Evolutionary conservation across 352 stramenopile species (phyloP).

Genomic region (Pythium sp.): DNA sequence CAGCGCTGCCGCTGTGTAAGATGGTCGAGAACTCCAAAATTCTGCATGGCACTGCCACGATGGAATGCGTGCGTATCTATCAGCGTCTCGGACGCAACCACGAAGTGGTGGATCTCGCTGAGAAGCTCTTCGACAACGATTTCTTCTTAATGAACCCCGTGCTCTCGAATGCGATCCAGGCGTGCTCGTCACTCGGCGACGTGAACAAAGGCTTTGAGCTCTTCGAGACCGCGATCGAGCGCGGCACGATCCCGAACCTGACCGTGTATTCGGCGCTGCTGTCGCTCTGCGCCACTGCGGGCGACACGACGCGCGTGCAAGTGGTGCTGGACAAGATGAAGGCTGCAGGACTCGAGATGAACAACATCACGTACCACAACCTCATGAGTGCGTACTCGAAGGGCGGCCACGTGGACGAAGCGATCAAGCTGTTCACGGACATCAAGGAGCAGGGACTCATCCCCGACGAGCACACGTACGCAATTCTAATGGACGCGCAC

Average conservation of each 20-base stretch:
- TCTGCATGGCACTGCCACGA: conserved; percentile 41
- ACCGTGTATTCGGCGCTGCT: conserved; percentile 64
- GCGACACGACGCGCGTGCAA: conserved; percentile 49
- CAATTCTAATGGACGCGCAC: conserved; percentile 75
- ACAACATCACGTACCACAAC: conserved; percentile 69
- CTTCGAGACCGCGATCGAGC: conserved; percentile 47
- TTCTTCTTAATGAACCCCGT: conserved; percentile 68
- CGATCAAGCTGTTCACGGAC: conserved; percentile 55
- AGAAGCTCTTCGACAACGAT: conserved; percentile 53
- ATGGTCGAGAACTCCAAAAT: conserved; percentile 35
- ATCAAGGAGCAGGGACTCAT: conserved; percentile 52
- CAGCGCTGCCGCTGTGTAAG: conserved; percentile 55
- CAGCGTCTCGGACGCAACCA: conserved; percentile 45
- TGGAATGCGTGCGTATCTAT: conserved; percentile 67
- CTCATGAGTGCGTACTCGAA: conserved; percentile 70
- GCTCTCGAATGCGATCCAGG: conserved; percentile 57
- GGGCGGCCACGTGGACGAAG: conserved; percentile 40
- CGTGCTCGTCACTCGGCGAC: conserved; percentile 47
- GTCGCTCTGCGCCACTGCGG: conserved; percentile 37
- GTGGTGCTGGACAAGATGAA: conserved; percentile 56
- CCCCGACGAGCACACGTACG: conserved; percentile 60
- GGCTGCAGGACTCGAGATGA: conserved; percentile 51
- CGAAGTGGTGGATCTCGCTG: conserved; percentile 46
- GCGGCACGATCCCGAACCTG: conserved; percentile 68
- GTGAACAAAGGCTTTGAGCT: conserved; percentile 56